Evolutionary conservation across 345 rosid genomes (phyloP), one percentile per base, ranked within the genome.

Genomic region (Litchi chinensis): DNA sequence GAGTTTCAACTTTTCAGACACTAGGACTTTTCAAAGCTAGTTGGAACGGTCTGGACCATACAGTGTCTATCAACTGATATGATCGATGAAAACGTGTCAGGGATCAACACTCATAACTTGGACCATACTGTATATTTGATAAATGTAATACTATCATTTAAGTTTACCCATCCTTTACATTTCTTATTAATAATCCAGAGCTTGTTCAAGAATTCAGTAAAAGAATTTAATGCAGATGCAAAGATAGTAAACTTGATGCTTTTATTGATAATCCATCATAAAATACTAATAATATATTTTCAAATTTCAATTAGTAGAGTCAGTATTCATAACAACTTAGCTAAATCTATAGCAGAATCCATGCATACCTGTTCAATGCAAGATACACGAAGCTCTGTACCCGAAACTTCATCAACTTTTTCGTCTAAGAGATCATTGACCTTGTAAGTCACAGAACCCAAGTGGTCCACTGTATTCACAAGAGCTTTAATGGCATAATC

Each of bases 381-480:
- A 80, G 96, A 91, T 21, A 95, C 91, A 1, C 95, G 91, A 44
- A 91, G 84, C 74, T 95, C 93, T 1, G 96, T 89, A 76, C 87
- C 90, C 5, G 88, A 84, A 68, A 95, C 98, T 84, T 95, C 92
- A 43, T 93, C 97, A 40, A 92, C 97, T 79, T 95, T 93, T 82
- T 86, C 97, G 56, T 95, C 96, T 12, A 95, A 82, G 59, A 95
- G 86, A 82, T 95, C 93, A 73, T 87, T 91, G 63, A 95, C 97
- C 88, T 91, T 92, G 76, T 89, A 95, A 3, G 98, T 93, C 77
- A 92, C 92, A 15, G 99, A 93, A 28, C 99, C 99, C 68, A 95
- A 85, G 87, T 95, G 99, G 79, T 95, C 99, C 82, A 95, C 95
- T 1, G 99, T 95, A 79, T 92, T 95, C 78, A 95, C 98, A 43